Evolutionary conservation across 1,139 yeast genomes (phyloP).

Genomic region (Taphrina populina): DNA sequence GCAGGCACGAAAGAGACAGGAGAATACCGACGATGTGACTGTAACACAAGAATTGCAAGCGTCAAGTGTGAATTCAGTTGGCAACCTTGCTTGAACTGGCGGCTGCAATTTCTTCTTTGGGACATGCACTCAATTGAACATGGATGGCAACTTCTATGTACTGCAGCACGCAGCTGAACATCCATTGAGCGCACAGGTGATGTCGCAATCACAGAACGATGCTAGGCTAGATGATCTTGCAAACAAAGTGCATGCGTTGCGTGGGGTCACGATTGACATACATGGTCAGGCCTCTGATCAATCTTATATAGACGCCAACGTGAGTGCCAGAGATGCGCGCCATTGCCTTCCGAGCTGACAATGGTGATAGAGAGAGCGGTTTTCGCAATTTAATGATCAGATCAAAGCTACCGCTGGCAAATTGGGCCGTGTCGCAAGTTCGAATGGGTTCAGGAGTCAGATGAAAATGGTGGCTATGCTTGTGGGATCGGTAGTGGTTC

Average conservation of each 20-base stretch:
- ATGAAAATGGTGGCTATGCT: conserved; percentile 22
- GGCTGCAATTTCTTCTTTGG: too few species aligned
- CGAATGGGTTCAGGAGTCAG: conserved; percentile 21
- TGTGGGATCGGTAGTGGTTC: conserved; percentile 47
- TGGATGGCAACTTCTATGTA: too few species aligned
- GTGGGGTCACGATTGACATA: conserved; percentile 63
- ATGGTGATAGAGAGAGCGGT: conserved; percentile 24
- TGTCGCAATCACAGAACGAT: conserved; percentile 52
- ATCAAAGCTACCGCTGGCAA: conserved; percentile 32
- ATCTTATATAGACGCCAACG: conserved; percentile 52
- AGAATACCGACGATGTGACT: too few species aligned
- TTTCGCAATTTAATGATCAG: conserved; percentile 12
- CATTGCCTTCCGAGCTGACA: conserved; percentile 16
- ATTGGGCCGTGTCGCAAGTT: conserved; percentile 19
- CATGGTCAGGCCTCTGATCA: conserved; percentile 62
- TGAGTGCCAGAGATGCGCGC: not conserved
- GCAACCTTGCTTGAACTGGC: too few species aligned
- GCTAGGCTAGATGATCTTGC: conserved; percentile 60
- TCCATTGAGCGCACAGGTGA: too few species aligned
- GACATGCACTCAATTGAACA: too few species aligned
- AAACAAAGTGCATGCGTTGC: conserved; percentile 58
- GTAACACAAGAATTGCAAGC: too few species aligned
- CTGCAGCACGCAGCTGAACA: too few species aligned
- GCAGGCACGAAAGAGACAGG: too few species aligned
- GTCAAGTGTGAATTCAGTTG: too few species aligned